Conservation (phyloP, 805 yeast species). For the Grigorovia transvaalensis region DNA sequence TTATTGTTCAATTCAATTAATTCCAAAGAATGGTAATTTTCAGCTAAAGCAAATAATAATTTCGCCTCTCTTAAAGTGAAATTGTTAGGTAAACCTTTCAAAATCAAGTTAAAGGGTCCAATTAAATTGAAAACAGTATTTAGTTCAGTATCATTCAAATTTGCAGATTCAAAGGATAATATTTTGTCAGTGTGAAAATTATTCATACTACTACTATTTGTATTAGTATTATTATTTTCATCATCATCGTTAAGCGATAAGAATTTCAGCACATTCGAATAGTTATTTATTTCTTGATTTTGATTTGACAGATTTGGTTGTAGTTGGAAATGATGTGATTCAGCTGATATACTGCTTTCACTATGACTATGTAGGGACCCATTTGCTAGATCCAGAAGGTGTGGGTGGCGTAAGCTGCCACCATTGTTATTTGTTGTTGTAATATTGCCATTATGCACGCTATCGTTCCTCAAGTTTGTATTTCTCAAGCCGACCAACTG, state of each 20-base stretch:
- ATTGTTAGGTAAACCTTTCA: slow-evolving; percentile 52
- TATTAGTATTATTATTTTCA: not conserved
- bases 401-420: slow-evolving; percentile 1
- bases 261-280: not conserved
- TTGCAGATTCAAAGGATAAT: too few relatives aligned
- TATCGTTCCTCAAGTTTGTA: not conserved
- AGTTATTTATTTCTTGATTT: not conserved
- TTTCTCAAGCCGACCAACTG: not conserved
- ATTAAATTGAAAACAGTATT: not conserved
- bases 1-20: slow-evolving; percentile 24
- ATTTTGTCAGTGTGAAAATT: not conserved
- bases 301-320: not conserved
- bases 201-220: slow-evolving; percentile 5
- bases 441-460: not conserved
- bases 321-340: not conserved
- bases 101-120: slow-evolving; percentile 22
- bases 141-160: too few relatives aligned
- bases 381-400: slow-evolving; percentile 5
- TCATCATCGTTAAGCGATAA: not conserved
- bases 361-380: slow-evolving; percentile 4
- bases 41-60: slow-evolving; percentile 55
- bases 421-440: not conserved
- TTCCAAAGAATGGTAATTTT: slow-evolving; percentile 44
- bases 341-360: slow-evolving; percentile 6
- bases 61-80: slow-evolving; percentile 53